Evolutionary conservation across 2,329 filamentous ascomycete genomes (phyloP), one percentile per base, ranked within the genome.

Genomic region (Neopestalotiopsis sp.): DNA sequence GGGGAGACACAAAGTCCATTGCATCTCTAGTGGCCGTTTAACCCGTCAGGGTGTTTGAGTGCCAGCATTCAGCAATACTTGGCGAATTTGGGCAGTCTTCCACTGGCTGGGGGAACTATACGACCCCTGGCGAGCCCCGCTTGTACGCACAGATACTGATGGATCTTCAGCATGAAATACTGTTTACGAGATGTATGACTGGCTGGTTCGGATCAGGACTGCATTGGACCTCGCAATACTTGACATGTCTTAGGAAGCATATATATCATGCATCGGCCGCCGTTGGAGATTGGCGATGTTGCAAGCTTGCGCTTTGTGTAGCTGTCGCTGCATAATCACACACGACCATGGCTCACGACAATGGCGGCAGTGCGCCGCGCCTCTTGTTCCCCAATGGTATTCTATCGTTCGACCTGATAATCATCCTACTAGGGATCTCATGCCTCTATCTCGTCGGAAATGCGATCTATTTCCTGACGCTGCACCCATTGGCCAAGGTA

Each of bases 401-500:
- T 17, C 17, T n/a, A 52, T 52, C 45, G 20, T 17, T 52, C 17
- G 20, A 52, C 20, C 10, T 52, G 20, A 20, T 52, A 3, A 24
- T 52, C n/a, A n/a, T 20, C n/a, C 45, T 52, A 17, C n/a, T 52
- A 7, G 45, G 45, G 7, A 14, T 52, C n/a, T 17, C 45, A 52
- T 17, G 45, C 6, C 20, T 52, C 4, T 73, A 69, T 2, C n/a
- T 70, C 4, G 28, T 70, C 2, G 67, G 59, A 24, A 71, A 66
- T 60, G 56, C 62, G 13, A 67, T 75, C 14, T 75, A 76, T 57
- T 69, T 45, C 5, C n/a, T 77, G 4, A 74, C 71, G 4, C 66
- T 76, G 1, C 73, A 77, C 45, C 75, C 76, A 1, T 69, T 77
- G 24, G 70, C 71, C 13, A 62, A 60, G 12, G 68, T 71, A 7